These are phyloP conservation scores for Nemania serpens DNA, from an alignment of 2,329 filamentous ascomycete genomes.

Conservation along the genomic window DNA sequence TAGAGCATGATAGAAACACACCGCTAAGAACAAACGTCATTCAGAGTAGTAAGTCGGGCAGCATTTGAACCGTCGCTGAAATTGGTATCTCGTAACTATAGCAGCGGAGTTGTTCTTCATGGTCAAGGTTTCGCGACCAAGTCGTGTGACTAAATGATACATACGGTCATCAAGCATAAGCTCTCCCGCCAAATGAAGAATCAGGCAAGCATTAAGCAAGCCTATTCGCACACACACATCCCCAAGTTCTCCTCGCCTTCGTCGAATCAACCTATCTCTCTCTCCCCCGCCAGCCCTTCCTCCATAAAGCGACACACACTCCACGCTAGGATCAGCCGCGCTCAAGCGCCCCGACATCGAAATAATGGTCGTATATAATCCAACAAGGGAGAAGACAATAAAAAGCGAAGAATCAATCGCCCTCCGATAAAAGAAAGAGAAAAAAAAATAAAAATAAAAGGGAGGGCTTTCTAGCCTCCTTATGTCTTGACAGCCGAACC, in stretches of 20 bases:
- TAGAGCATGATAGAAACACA: background rate
- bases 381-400: background rate
- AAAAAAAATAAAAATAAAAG: too few species aligned
- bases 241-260: background rate
- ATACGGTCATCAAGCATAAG: background rate
- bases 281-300: background rate
- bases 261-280: background rate
- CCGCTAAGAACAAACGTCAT: background rate
- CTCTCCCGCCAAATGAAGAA: background rate
- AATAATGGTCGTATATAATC: constrained; percentile 10
- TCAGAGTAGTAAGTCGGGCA: background rate
- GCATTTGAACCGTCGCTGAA: background rate
- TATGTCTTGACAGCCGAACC: background rate
- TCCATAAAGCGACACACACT: background rate
- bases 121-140: background rate
- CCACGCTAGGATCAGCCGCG: background rate
- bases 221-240: background rate
- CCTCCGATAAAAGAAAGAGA: background rate
- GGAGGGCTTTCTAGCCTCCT: background rate
- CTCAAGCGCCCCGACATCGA: background rate
- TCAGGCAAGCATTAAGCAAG: background rate
- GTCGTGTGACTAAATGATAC: constrained; percentile 5
- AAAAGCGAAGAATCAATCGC: background rate
- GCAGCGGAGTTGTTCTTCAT: constrained; percentile 9
- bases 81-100: constrained; percentile 2